phyloP scores from a whole-genome alignment of 805 yeast species.

The baker's yeast (Saccharomyces cerevisiae) region DNA sequence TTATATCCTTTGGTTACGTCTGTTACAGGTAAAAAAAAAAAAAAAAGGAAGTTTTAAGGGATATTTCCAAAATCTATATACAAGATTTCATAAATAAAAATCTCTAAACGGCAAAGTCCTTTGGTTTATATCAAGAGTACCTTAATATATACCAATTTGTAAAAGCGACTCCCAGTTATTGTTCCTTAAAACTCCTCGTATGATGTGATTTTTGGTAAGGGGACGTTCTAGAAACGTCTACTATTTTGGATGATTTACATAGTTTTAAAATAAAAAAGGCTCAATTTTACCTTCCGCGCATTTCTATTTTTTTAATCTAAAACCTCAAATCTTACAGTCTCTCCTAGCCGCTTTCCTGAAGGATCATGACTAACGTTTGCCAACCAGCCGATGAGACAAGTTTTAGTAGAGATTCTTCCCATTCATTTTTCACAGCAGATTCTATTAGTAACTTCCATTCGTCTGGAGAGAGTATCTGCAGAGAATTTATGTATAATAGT shows the following conservation, averaged over 20 bases:
- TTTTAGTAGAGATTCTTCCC: constrained; percentile 43
- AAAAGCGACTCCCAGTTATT: background rate
- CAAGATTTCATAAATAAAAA: background rate
- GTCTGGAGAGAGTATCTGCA: constrained; percentile 47
- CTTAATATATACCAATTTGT: background rate
- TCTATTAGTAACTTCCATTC: constrained; percentile 46
- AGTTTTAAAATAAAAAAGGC: background rate
- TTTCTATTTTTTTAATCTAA: background rate
- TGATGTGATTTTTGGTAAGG: constrained; percentile 1
- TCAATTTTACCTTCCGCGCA: background rate
- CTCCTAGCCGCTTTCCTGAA: constrained; percentile 25
- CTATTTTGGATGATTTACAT: background rate
- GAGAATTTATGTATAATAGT: constrained; percentile 45
- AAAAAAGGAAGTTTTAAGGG: background rate
- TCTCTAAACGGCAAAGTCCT: background rate
- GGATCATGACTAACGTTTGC: constrained; percentile 65
- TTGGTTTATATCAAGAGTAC: background rate
- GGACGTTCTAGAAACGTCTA: constrained; percentile 11
- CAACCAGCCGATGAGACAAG: constrained; percentile 52
- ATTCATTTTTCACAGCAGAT: constrained; percentile 41
- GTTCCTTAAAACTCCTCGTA: background rate
- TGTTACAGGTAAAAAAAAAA: background rate
- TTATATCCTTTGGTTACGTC: background rate
- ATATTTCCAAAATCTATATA: background rate
- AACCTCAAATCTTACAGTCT: background rate